phyloP scores from a whole-genome alignment of 1,284 basidiomycete species.

The Lentinula novae-zelandiae region DNA sequence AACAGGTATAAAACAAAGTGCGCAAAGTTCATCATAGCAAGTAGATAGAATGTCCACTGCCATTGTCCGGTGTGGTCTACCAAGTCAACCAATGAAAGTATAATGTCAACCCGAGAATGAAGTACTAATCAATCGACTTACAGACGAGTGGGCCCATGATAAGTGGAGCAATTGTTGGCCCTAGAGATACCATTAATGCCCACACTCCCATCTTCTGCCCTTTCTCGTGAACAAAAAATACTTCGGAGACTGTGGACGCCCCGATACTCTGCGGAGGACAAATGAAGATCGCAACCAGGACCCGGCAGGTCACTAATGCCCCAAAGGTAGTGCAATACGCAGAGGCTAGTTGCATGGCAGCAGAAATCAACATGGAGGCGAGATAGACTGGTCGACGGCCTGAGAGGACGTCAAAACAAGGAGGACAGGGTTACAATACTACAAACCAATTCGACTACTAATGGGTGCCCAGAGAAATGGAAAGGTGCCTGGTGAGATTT shows the following conservation, averaged over 20 bases:
- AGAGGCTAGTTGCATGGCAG: not conserved
- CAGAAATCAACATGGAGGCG: not conserved
- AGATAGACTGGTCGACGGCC: slow-evolving; percentile 8
- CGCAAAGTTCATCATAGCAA: slow-evolving; percentile 6
- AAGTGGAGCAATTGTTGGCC: slow-evolving; percentile 26
- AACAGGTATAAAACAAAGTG: slow-evolving; percentile 27
- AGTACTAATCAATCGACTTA: slow-evolving; percentile 17
- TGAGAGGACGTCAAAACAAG: not conserved
- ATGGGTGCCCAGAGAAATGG: slow-evolving; percentile 1
- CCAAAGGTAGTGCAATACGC: slow-evolving; percentile 2
- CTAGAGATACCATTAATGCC: slow-evolving; percentile 31
- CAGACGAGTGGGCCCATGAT: slow-evolving; percentile 21
- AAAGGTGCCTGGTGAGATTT: not conserved
- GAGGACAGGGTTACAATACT: not conserved
- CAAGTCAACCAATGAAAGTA: not conserved
- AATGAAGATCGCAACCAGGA: slow-evolving; percentile 11
- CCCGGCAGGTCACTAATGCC: not conserved
- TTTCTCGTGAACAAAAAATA: slow-evolving; percentile 31
- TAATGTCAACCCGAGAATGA: too few relatives aligned
- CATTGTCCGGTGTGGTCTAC: slow-evolving; percentile 1
- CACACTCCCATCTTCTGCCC: slow-evolving; percentile 34
- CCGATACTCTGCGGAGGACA: slow-evolving; percentile 31
- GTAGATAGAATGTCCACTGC: slow-evolving; percentile 10
- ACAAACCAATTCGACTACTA: not conserved
- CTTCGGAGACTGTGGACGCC: slow-evolving; percentile 29